Base-by-base conservation (phyloP, 306 rosid genomes). In the Quercus aquifolioides region DNA sequence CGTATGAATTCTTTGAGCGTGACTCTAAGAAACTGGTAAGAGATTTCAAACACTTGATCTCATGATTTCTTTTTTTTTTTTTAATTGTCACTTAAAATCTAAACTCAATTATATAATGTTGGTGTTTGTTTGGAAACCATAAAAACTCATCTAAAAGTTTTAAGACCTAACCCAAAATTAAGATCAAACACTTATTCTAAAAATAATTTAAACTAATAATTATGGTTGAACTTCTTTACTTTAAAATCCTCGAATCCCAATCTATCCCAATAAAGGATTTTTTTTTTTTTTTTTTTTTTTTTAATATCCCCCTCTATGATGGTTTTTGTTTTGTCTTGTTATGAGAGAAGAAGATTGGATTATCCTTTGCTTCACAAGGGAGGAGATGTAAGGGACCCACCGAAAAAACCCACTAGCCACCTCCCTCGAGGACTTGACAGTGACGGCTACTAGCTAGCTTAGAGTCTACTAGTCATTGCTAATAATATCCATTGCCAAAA, bases 301-400 rank as follows among this genome's bases (percentile, higher is more conserved):
- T 9, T 9, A 23, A 20, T 58, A 5, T 56, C 20, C 25, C 13
- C 31, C 26, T 25, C 0, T 60, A 21, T 59, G 25, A 10, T 60
- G 12, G 54, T 23, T 9, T 59, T 20, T 12, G 25, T 59, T 59
- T 59, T 20, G 28, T 59, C 25, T 25, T 25, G 33, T 60, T 60
- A 1, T 13, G n/a, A 4, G 46, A 14, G 18, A 30, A 19, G 18
- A 46, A 49, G 77, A 73, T 58, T 21, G 77, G 76, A 76, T 73
- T 71, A 76, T 77, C 78, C 84, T 73, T 85, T 88, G 85, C 92
- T 90, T 90, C 80, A 38, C 31, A 71, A 79, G 71, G 74, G 78
- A 52, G 88, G 87, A 83, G 85, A 84, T 69, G 64, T 31, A 77
- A 46, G 75, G 89, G 84, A 35, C 81, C 87, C 81, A 84, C 79